Evolutionary conservation across 139 green algal genomes (phyloP).

Genomic region (Picochlorum sp.): DNA sequence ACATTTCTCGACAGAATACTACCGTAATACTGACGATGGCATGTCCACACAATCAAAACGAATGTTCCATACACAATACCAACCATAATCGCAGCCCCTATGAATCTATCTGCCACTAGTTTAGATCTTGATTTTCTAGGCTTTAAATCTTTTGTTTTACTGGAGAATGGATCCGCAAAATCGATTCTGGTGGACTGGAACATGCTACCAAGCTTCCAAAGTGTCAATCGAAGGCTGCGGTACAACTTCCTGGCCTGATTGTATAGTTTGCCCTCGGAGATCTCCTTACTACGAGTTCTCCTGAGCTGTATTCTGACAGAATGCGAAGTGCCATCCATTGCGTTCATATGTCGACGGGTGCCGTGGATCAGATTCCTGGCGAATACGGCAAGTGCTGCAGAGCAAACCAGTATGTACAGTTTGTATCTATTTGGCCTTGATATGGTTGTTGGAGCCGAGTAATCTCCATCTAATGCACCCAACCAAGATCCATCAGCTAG

Average conservation of each 20-base stretch:
- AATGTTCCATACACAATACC: background rate
- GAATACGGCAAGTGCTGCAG: background rate
- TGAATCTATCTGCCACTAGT: background rate
- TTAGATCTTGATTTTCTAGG: background rate
- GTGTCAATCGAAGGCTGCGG: background rate
- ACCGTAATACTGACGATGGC: background rate
- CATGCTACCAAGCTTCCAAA: background rate
- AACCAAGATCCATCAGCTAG: constrained; percentile 25
- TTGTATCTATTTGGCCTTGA: background rate
- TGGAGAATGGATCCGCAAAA: background rate
- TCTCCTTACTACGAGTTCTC: too few relatives aligned
- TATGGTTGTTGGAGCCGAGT: background rate
- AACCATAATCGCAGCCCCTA: background rate
- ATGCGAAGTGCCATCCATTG: too few relatives aligned
- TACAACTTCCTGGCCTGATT: background rate
- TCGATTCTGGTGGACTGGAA: background rate
- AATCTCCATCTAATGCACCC: constrained; percentile 35
- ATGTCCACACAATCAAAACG: background rate
- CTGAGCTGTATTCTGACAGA: too few relatives aligned
- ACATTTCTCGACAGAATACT: background rate
- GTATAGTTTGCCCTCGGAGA: background rate
- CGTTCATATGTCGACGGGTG: too few relatives aligned
- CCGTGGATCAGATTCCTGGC: too few relatives aligned
- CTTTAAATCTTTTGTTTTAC: background rate
- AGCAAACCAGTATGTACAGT: background rate